Evolutionary conservation across 257 asterid species (phyloP).

Genomic region (Hygrophila difformis): DNA sequence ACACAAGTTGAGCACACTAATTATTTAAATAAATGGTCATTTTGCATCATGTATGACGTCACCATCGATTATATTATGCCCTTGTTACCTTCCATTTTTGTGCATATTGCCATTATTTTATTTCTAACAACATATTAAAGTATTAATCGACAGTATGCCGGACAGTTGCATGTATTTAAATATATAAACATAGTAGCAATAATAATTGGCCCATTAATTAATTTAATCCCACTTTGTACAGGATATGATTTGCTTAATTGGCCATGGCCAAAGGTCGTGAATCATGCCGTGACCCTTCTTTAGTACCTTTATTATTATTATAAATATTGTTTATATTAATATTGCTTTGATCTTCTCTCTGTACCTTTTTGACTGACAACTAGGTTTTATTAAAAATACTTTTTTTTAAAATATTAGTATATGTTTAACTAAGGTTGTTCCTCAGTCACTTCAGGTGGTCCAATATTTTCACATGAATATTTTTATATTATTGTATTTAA

Average conservation of each 20-base stretch:
- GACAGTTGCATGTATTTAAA: no score
- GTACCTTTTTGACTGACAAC: constrained; percentile 22
- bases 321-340: background rate
- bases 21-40: constrained; percentile 19
- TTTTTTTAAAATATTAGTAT: no score
- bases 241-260: constrained; percentile 8
- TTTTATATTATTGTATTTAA: background rate
- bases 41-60: constrained; percentile 52
- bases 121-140: background rate
- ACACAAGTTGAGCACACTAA: constrained; percentile 14
- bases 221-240: background rate
- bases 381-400: constrained; percentile 10
- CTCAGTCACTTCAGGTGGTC: constrained; percentile 23
- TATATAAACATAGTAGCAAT: no score
- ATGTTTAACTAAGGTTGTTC: constrained; percentile 13
- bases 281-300: constrained; percentile 18
- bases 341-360: constrained; percentile 3
- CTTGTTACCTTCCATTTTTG: constrained; percentile 27
- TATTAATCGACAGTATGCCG: background rate
- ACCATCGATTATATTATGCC: constrained; percentile 26
- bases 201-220: no score
- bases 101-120: constrained; percentile 12
- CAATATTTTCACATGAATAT: constrained; percentile 27
- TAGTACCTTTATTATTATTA: background rate
- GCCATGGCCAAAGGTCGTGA: constrained; percentile 25